phyloP scores from a whole-genome alignment of 805 yeast genomes.

The Candida xiaguanensis region DNA sequence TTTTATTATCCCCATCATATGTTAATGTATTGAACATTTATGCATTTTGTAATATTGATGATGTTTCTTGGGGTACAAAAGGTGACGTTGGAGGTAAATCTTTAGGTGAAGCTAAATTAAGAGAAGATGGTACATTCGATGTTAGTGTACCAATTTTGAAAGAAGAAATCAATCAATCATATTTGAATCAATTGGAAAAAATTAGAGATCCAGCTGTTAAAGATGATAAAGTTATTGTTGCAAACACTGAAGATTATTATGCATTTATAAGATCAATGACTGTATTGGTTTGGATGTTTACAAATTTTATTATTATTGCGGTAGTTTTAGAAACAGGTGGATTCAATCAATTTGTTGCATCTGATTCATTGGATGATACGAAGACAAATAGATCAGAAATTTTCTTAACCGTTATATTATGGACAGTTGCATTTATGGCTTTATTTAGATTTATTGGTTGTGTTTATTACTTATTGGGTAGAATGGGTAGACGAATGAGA shows the following conservation, averaged over 20 bases:
- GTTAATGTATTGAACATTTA: constrained; percentile 58
- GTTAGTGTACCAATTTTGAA: constrained; percentile 49
- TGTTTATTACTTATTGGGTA: constrained; percentile 40
- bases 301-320: constrained; percentile 40
- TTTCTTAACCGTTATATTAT: constrained; percentile 50
- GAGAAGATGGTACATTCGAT: constrained; percentile 54
- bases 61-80: constrained; percentile 74
- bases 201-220: constrained; percentile 44
- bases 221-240: constrained; percentile 19
- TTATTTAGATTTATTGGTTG: constrained; percentile 55
- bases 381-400: constrained; percentile 35
- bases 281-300: constrained; percentile 43
- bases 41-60: constrained; percentile 70
- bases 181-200: constrained; percentile 48
- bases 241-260: constrained; percentile 42
- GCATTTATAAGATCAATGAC: constrained; percentile 45
- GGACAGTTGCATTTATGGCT: constrained; percentile 63
- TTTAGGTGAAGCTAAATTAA: constrained; percentile 51
- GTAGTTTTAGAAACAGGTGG: constrained; percentile 44
- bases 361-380: constrained; percentile 24
- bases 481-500: constrained; percentile 20
- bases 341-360: constrained; percentile 31
- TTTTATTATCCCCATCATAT: constrained; percentile 50
- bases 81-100: constrained; percentile 59
- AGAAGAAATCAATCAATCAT: constrained; percentile 52